These are phyloP conservation scores for Ogataea trehalophila DNA, from an alignment of 805 yeast species.

Conservation along the genomic window DNA sequence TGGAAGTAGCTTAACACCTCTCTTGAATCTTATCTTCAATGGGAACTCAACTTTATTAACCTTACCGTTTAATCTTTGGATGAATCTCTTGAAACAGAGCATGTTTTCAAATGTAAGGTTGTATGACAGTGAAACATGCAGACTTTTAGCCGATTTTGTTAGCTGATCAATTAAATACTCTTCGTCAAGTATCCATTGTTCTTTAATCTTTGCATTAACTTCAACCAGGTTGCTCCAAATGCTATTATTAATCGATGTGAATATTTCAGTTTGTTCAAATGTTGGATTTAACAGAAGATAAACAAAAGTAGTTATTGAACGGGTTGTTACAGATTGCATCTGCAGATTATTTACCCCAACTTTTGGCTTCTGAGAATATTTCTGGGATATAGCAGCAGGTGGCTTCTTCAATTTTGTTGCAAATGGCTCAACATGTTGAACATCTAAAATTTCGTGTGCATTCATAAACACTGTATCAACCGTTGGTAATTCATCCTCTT, in stretches of 20 bases:
- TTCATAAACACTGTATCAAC: background rate
- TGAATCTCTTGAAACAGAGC: background rate
- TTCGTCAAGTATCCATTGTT: constrained; percentile 1
- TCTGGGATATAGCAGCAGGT: constrained; percentile 4
- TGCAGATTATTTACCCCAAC: background rate
- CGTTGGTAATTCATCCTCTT: background rate
- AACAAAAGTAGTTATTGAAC: constrained; percentile 5
- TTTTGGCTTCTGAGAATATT: constrained; percentile 9
- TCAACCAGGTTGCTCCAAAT: constrained; percentile 4
- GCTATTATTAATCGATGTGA: background rate
- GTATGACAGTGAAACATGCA: constrained; percentile 19
- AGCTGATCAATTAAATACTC: constrained; percentile 8
- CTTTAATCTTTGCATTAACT: background rate
- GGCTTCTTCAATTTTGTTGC: constrained; percentile 4
- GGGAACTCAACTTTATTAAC: constrained; percentile 1
- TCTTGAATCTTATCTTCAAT: constrained; percentile 1
- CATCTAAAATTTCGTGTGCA: background rate
- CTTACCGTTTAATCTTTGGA: background rate
- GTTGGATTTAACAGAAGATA: constrained; percentile 5
- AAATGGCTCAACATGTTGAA: background rate
- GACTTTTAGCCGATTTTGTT: constrained; percentile 8
- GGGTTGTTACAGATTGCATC: background rate
- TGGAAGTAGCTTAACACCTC: constrained; percentile 9
- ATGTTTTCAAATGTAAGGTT: constrained; percentile 12
- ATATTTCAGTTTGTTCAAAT: background rate